Conservation (phyloP, 108 stramenopile species). For the Pseudonitzschia delicatissima region DNA sequence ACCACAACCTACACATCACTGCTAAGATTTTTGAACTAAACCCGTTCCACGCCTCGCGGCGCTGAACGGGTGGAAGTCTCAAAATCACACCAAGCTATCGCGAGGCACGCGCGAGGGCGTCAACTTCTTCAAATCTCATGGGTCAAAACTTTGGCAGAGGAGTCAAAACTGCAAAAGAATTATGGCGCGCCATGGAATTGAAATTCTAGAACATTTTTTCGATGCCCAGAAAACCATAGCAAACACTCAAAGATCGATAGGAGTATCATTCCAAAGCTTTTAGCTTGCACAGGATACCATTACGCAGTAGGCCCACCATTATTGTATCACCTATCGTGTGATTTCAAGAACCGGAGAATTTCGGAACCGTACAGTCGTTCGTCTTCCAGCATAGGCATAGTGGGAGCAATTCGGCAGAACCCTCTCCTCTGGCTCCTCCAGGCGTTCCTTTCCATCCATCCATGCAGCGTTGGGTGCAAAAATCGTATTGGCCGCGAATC, state of each 20-base stretch:
- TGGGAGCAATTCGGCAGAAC: slow-evolving; percentile 39
- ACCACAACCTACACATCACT: slow-evolving; percentile 11
- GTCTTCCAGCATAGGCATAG: slow-evolving; percentile 47
- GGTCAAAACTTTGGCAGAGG: not conserved
- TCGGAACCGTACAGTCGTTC: slow-evolving; percentile 25
- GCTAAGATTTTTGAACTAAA: slow-evolving; percentile 14
- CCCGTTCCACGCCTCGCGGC: not conserved
- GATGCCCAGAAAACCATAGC: too few species aligned
- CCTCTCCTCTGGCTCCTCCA: slow-evolving; percentile 1
- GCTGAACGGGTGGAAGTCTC: slow-evolving; percentile 6
- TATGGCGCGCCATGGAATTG: too few species aligned
- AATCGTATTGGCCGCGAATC: slow-evolving; percentile 51
- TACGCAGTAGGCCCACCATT: too few species aligned
- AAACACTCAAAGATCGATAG: too few species aligned
- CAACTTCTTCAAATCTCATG: not conserved
- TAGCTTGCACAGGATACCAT: too few species aligned
- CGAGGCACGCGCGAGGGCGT: not conserved
- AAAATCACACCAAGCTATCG: slow-evolving; percentile 2
- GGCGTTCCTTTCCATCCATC: slow-evolving; percentile 30
- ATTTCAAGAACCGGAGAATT: slow-evolving; percentile 17
- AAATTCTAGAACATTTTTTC: too few species aligned
- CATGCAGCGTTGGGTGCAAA: slow-evolving; percentile 36
- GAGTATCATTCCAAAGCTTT: too few species aligned
- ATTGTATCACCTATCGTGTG: too few species aligned
- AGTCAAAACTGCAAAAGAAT: not conserved